These are phyloP conservation scores for Talaromyces marneffei DNA, from an alignment of 2,329 filamentous ascomycete genomes.

Conservation along the genomic window DNA sequence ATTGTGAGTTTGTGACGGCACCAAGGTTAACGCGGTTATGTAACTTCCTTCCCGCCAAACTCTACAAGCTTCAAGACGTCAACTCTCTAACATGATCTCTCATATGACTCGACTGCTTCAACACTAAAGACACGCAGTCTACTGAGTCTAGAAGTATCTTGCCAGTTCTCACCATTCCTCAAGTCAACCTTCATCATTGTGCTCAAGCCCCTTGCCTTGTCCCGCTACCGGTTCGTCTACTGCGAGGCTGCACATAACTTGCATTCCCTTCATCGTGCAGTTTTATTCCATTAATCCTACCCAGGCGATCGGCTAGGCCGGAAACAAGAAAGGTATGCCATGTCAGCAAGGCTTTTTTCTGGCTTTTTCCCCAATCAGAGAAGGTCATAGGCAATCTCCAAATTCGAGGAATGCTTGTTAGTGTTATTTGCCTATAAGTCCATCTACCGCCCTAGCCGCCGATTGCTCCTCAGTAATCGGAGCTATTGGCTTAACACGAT, in stretches of 20 bases:
- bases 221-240: not conserved
- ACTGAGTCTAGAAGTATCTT: not conserved
- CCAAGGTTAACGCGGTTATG: not conserved
- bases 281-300: not conserved
- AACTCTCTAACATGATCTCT: not conserved
- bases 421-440: not conserved
- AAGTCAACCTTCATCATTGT: not conserved
- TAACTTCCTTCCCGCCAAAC: not conserved
- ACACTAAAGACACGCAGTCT: not conserved
- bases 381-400: slow-evolving; percentile 2
- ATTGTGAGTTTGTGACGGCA: not conserved
- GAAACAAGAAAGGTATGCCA: slow-evolving; percentile 9
- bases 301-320: not conserved
- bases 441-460: slow-evolving; percentile 10
- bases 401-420: not conserved
- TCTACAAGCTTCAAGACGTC: not conserved
- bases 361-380: not conserved
- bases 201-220: slow-evolving; percentile 6
- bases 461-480: not conserved
- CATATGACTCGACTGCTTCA: not conserved
- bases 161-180: not conserved
- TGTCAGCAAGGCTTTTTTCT: not conserved
- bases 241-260: not conserved
- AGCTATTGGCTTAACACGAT: not conserved
- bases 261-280: not conserved